These are phyloP conservation scores for Neurospora tetraspora DNA, from an alignment of 495 filamentous ascomycete species.

Conservation along the genomic window DNA sequence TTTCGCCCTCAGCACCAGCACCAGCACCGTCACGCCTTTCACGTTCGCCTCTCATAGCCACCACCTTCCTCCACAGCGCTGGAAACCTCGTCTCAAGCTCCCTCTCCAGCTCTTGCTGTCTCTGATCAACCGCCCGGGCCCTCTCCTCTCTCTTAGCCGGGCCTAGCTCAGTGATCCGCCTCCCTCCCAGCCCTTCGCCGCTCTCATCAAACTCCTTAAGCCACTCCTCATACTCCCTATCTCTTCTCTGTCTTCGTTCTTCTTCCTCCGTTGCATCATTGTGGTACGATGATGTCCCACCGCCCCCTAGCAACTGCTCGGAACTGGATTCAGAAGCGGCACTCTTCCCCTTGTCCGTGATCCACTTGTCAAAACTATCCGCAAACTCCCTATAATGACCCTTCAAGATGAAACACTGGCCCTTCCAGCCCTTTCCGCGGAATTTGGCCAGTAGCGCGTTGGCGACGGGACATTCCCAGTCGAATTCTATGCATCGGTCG, in stretches of 20 bases:
- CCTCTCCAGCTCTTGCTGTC: slow-evolving; percentile 29
- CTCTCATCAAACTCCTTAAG: slow-evolving; percentile 21
- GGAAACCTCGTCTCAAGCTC: slow-evolving; percentile 29
- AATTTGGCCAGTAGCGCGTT: slow-evolving; percentile 31
- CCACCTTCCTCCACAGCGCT: slow-evolving; percentile 24
- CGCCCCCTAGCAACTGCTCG: not conserved
- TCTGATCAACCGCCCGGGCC: slow-evolving; percentile 23
- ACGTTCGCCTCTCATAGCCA: slow-evolving; percentile 18
- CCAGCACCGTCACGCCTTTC: slow-evolving; percentile 9
- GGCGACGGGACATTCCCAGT: slow-evolving; percentile 38
- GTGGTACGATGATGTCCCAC: not conserved
- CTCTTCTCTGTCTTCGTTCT: slow-evolving; percentile 8
- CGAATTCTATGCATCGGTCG: slow-evolving; percentile 32
- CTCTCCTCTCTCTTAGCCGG: slow-evolving; percentile 30
- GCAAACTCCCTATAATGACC: slow-evolving; percentile 41
- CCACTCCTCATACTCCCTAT: slow-evolving; percentile 26
- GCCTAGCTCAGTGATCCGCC: slow-evolving; percentile 23
- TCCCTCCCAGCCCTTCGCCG: slow-evolving; percentile 19
- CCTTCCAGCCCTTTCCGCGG: slow-evolving; percentile 30
- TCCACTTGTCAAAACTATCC: slow-evolving; percentile 34
- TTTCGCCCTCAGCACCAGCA: not conserved
- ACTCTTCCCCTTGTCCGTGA: slow-evolving; percentile 15
- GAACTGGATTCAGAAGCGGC: not conserved
- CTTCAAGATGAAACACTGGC: slow-evolving; percentile 38
- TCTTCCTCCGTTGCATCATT: slow-evolving; percentile 16